Base-by-base conservation (phyloP, 2,329 filamentous ascomycete species). In the Hawksworthiomyces lignivorus region DNA sequence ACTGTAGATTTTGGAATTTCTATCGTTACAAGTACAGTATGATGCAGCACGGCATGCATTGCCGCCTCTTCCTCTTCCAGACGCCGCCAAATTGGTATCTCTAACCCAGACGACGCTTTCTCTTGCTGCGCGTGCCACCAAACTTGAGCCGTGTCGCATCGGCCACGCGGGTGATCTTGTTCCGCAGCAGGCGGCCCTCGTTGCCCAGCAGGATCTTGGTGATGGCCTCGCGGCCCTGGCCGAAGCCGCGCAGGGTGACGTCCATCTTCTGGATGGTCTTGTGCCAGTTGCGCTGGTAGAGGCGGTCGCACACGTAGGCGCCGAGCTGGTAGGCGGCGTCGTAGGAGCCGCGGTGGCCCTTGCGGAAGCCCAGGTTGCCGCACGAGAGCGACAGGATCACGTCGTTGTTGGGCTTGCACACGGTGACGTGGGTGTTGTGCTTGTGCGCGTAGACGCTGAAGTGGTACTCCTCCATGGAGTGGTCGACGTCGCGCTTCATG, bases 351-450 rank as follows among this genome's bases (percentile, higher is more conserved):
- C 92, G 78, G 37, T 81, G 78, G 15, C 78, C 71, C 66, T 97
- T 94, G 55, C 74, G 76, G 68, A 96, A 96, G n/a, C 90, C 90
- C 46, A 98, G 78, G 56, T 95, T 88, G 36, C 92, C 92, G 45
- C 82, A 77, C 2, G 84, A 85, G 53, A 94, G 64, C 11, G 82
- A 87, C 50, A 98, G 71, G 50, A 97, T 75, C 21, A 87, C 77
- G 50, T 87, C 77, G 36, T 83, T 75, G 60, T 87, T 81, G 21
- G 92, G 89, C 56, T 82, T 81, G 18, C 88, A 87, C 51, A 96
- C 77, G 2, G 89, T 96, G 55, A 98, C 76, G 64, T 97, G 87
- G 17, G 87, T 92, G 69, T 98, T 98, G 75, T 96, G 92, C 67
- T 87, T 94, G 61, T 85, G 82, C 21, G 84, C 69, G 65, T 80